Percentiles rank a stretch among this genome's conserved stretches.
These are phyloP conservation scores for Coemansia sp. DNA, from an alignment of 192 early-diverging fungal genomes.

Conservation along the genomic window DNA sequence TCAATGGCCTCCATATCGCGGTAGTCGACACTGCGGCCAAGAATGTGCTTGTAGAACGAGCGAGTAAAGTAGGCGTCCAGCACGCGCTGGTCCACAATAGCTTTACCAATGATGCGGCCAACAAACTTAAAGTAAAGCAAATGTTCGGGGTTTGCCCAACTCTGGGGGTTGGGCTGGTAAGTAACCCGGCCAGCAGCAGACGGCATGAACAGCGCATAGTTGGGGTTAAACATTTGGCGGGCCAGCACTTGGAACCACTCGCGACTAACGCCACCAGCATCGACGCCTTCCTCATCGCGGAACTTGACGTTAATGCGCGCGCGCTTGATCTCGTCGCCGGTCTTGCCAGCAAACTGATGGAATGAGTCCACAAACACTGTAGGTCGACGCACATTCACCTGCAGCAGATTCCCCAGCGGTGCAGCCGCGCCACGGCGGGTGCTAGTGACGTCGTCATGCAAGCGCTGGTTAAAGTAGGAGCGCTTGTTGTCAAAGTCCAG, in stretches of 20 bases:
- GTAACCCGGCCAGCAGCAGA: conserved; percentile 94
- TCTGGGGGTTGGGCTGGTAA: conserved; percentile 95
- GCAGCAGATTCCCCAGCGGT: conserved; percentile 58
- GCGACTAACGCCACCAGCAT: conserved; percentile 95
- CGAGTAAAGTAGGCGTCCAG: conserved; percentile 97
- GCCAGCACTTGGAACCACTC: conserved; percentile 99
- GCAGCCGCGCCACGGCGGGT: conserved; percentile 49
- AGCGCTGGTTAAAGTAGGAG: conserved; percentile 93
- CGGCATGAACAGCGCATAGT: conserved; percentile 96
- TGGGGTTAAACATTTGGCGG: conserved; percentile 96
- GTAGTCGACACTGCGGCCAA: conserved; percentile 89
- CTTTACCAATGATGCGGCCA: conserved; percentile 97
- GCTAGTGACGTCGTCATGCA: conserved; percentile 74
- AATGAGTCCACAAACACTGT: conserved; percentile 97
- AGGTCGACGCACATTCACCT: conserved; percentile 88
- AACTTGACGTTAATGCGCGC: conserved; percentile 92
- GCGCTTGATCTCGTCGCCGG: conserved; percentile 91
- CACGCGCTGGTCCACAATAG: conserved; percentile 94
- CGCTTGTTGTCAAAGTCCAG: conserved; percentile 99
- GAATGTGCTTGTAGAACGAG: conserved; percentile 98
- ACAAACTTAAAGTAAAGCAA: conserved; percentile 97
- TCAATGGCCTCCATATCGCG: conserved; percentile 98
- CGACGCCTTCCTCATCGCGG: conserved; percentile 95
- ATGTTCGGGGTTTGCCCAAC: conserved; percentile 91
- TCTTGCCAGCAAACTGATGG: conserved; percentile 85